phyloP scores from a whole-genome alignment of 352 stramenopile genomes.

The Phytopythium cucurbitacearum region DNA sequence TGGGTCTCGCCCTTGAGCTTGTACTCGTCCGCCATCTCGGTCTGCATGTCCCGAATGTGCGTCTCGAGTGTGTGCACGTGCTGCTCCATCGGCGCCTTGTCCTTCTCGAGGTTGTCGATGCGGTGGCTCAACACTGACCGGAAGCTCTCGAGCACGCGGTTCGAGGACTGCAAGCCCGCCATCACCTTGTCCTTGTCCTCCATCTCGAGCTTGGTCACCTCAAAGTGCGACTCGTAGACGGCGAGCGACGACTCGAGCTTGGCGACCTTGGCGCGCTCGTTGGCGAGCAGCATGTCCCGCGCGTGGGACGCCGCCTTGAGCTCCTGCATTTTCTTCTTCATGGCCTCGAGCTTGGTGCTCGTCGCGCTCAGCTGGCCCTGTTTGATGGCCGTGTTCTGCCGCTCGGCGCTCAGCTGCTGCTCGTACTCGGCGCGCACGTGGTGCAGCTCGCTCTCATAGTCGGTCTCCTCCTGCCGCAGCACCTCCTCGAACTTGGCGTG shows the following conservation, averaged over 20 bases:
- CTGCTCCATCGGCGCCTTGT: slow-evolving; percentile 65
- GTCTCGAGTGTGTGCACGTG: slow-evolving; percentile 54
- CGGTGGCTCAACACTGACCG: slow-evolving; percentile 73
- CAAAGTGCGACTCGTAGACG: slow-evolving; percentile 76
- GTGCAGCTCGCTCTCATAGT: slow-evolving; percentile 78
- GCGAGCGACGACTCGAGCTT: slow-evolving; percentile 59
- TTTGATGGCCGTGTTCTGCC: slow-evolving; percentile 77
- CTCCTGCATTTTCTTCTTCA: slow-evolving; percentile 85
- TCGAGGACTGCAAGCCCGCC: slow-evolving; percentile 56
- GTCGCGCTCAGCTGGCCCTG: slow-evolving; percentile 74
- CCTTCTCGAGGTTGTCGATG: slow-evolving; percentile 67
- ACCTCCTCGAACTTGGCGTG: slow-evolving; percentile 85
- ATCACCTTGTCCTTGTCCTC: slow-evolving; percentile 75
- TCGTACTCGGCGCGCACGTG: slow-evolving; percentile 56
- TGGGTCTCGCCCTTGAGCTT: slow-evolving; percentile 52
- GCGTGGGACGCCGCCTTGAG: slow-evolving; percentile 66
- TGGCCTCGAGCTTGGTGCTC: slow-evolving; percentile 76
- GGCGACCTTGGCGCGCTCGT: slow-evolving; percentile 57
- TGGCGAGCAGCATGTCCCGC: slow-evolving; percentile 66
- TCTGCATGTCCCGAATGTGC: slow-evolving; percentile 77
- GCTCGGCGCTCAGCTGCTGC: slow-evolving; percentile 56
- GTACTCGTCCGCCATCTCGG: slow-evolving; percentile 69
- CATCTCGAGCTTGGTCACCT: slow-evolving; percentile 57
- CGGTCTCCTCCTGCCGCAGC: slow-evolving; percentile 69
- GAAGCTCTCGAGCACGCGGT: slow-evolving; percentile 80